phyloP scores from a whole-genome alignment of 176 grass and related monocot genomes.

The Zoysia pacifica region DNA sequence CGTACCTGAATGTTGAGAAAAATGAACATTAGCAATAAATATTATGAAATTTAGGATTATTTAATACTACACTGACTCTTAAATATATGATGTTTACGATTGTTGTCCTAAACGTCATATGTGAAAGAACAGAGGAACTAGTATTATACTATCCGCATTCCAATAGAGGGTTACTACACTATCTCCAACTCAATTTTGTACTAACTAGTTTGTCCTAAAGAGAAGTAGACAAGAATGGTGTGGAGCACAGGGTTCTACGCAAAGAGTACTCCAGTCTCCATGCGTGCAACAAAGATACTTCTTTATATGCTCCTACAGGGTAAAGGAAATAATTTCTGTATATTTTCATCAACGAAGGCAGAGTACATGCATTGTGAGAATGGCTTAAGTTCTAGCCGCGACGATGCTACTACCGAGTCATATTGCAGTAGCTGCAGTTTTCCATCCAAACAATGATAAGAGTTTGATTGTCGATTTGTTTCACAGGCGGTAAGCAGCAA shows the following conservation, averaged over 20 bases:
- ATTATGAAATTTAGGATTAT: background rate
- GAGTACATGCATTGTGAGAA: background rate
- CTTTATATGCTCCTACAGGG: too few species aligned
- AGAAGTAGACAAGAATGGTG: background rate
- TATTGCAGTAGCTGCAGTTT: background rate
- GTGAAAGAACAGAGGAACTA: too few species aligned
- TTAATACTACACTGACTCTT: background rate
- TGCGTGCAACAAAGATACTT: background rate
- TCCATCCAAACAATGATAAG: background rate
- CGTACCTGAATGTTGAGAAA: constrained; percentile 64
- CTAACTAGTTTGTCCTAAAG: background rate
- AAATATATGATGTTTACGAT: too few species aligned
- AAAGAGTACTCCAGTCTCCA: background rate
- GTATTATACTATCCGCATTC: background rate
- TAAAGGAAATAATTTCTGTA: too few species aligned
- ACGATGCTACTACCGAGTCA: background rate
- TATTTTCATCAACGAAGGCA: too few species aligned
- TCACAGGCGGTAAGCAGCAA: background rate
- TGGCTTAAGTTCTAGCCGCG: background rate
- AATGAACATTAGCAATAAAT: constrained; percentile 9
- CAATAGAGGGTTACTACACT: background rate
- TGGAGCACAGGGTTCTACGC: background rate
- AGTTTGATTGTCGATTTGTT: background rate
- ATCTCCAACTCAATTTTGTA: background rate
- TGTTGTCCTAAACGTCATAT: too few species aligned